Conservation (phyloP, 106 monocot genomes). For the Dendrobium officinale region DNA sequence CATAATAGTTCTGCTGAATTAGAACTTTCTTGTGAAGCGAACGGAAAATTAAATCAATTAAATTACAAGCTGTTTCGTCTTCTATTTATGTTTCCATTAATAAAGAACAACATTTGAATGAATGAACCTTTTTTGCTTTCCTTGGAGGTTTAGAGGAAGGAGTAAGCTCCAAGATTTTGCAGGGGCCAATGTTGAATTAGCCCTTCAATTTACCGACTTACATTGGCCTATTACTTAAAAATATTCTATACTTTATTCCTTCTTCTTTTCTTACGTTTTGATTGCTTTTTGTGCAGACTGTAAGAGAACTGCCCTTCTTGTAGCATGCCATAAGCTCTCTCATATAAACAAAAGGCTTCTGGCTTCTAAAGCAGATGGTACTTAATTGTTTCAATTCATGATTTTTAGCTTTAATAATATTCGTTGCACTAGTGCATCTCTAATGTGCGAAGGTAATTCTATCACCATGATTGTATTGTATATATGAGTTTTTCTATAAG, state of each 20-base stretch:
- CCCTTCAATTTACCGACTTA: too few species aligned
- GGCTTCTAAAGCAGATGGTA: conserved; percentile 10
- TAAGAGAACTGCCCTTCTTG: background rate
- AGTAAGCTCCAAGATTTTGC: too few species aligned
- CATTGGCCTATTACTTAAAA: background rate
- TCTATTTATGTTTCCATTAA: too few species aligned
- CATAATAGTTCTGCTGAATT: background rate
- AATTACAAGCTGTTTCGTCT: background rate
- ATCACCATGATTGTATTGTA: background rate
- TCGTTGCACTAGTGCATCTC: background rate
- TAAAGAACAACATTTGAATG: background rate
- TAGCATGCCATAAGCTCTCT: background rate
- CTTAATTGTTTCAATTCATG: background rate
- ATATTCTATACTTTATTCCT: background rate
- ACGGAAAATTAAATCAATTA: background rate
- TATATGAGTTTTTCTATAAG: background rate
- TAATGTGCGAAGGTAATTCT: background rate
- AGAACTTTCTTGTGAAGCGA: background rate
- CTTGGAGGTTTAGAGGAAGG: too few species aligned
- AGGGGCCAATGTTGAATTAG: too few species aligned
- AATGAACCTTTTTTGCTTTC: background rate
- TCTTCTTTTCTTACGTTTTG: background rate
- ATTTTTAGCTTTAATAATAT: background rate
- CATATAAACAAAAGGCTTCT: background rate
- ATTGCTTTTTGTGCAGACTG: conserved; percentile 1